Conservation (phyloP, 2,329 filamentous ascomycete genomes). For the Leptodontidium sp. region DNA sequence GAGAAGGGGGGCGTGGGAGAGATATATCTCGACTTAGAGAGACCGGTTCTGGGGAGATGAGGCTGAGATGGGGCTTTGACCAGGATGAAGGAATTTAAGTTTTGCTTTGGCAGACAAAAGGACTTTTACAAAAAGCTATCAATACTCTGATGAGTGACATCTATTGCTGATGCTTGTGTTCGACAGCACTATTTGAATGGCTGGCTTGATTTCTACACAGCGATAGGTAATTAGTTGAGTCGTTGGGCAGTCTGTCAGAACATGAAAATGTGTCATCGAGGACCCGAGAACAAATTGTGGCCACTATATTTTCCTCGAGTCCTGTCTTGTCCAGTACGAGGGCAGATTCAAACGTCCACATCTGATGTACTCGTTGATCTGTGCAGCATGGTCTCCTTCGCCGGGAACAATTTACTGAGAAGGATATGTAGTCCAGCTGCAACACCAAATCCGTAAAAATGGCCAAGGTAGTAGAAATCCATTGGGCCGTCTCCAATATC, state of each 20-base stretch:
- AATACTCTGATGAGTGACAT: too few relatives aligned
- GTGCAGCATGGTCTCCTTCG: slow-evolving; percentile 29
- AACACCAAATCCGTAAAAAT: slow-evolving; percentile 28
- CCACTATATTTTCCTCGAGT: neutral
- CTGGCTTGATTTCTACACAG: neutral
- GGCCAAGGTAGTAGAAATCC: slow-evolving; percentile 28
- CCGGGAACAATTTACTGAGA: slow-evolving; percentile 25
- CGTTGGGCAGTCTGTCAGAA: too few relatives aligned
- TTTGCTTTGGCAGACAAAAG: too few relatives aligned
- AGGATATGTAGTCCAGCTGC: slow-evolving; percentile 29
- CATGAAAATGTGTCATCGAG: too few relatives aligned
- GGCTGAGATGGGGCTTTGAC: too few relatives aligned
- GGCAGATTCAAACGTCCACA: neutral
- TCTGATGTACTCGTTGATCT: neutral
- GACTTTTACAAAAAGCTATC: too few relatives aligned
- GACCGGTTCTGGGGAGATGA: neutral
- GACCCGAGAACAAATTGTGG: neutral
- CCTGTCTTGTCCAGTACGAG: neutral
- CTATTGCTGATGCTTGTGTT: too few relatives aligned
- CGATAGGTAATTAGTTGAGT: too few relatives aligned
- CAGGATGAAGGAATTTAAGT: neutral
- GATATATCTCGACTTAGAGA: slow-evolving; percentile 13
- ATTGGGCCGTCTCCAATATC: slow-evolving; percentile 19
- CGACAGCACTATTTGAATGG: too few relatives aligned
- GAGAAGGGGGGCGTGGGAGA: slow-evolving; percentile 7